Conservation (phyloP, 768 basidiomycete species). For the Hirschioporus abietinus region DNA sequence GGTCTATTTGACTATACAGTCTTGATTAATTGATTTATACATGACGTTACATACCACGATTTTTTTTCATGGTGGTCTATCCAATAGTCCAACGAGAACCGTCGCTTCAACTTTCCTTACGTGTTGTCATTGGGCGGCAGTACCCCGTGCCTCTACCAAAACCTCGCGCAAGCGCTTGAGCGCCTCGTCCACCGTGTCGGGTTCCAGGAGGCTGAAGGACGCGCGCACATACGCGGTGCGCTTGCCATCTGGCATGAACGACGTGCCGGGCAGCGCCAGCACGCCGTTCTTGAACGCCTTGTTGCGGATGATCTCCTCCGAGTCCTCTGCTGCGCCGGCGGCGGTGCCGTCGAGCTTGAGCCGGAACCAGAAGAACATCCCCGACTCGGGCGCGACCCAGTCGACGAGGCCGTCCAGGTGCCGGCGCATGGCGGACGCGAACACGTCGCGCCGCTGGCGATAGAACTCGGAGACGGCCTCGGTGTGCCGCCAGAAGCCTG, state of each 20-base stretch:
- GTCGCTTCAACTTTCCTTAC: neutral
- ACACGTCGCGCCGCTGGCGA: constrained; percentile 65
- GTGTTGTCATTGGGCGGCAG: neutral
- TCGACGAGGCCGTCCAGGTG: constrained; percentile 76
- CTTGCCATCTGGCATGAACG: constrained; percentile 69
- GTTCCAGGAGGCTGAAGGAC: constrained; percentile 66
- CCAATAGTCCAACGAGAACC: neutral
- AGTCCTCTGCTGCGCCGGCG: constrained; percentile 38
- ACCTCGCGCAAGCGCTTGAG: constrained; percentile 52
- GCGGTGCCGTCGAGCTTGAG: neutral
- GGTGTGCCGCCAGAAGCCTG: constrained; percentile 68
- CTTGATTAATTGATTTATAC: neutral
- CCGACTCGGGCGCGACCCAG: constrained; percentile 66
- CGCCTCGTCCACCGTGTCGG: constrained; percentile 70
- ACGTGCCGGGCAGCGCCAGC: constrained; percentile 80
- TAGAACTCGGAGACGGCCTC: constrained; percentile 69
- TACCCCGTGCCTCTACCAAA: constrained; percentile 21
- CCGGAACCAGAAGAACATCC: constrained; percentile 82
- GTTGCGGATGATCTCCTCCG: constrained; percentile 63
- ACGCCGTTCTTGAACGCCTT: constrained; percentile 78
- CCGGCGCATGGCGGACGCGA: constrained; percentile 68
- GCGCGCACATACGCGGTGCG: constrained; percentile 76
- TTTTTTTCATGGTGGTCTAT: neutral
- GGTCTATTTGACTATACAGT: neutral
- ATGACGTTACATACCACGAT: neutral